phyloP scores from a whole-genome alignment of 1,284 basidiomycete genomes.

The Rhodotorula sp. region DNA sequence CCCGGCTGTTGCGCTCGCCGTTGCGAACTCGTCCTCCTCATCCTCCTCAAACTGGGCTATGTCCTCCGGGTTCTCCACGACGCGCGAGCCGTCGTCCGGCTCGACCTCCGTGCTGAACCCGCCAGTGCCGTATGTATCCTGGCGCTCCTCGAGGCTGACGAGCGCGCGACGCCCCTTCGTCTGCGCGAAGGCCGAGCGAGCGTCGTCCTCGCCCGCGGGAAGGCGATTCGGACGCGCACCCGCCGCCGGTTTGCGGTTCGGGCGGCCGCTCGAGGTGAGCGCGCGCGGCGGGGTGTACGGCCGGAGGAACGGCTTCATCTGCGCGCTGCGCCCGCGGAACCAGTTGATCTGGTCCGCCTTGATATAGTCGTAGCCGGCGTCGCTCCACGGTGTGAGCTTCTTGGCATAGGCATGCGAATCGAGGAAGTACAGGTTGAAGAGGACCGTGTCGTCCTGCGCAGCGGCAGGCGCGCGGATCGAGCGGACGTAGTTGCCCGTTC shows the following conservation, averaged over 20 bases:
- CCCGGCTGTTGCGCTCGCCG: too few species aligned
- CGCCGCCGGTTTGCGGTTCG: neutral
- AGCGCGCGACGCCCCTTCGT: neutral
- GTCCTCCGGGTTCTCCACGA: constrained; percentile 12
- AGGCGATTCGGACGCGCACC: neutral
- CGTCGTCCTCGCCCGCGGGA: neutral
- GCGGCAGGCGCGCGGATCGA: constrained; percentile 28
- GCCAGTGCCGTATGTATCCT: neutral
- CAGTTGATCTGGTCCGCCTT: constrained; percentile 42
- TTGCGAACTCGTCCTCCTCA: neutral
- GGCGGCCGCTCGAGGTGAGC: neutral
- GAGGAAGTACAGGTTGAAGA: constrained; percentile 88
- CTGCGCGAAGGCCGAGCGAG: neutral
- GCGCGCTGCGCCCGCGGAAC: constrained; percentile 38
- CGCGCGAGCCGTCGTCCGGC: constrained; percentile 13
- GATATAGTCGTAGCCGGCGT: constrained; percentile 35
- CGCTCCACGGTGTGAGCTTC: constrained; percentile 32
- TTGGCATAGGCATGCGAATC: constrained; percentile 67
- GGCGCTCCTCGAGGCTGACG: neutral
- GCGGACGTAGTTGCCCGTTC: constrained; percentile 72
- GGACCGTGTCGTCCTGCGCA: constrained; percentile 57
- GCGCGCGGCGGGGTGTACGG: constrained; percentile 27
- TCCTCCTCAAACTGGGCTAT: neutral
- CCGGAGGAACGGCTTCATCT: constrained; percentile 28
- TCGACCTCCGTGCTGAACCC: constrained; percentile 16